These are phyloP conservation scores for Linaria vulgaris DNA, from an alignment of 257 asterid genomes.

Conservation along the genomic window DNA sequence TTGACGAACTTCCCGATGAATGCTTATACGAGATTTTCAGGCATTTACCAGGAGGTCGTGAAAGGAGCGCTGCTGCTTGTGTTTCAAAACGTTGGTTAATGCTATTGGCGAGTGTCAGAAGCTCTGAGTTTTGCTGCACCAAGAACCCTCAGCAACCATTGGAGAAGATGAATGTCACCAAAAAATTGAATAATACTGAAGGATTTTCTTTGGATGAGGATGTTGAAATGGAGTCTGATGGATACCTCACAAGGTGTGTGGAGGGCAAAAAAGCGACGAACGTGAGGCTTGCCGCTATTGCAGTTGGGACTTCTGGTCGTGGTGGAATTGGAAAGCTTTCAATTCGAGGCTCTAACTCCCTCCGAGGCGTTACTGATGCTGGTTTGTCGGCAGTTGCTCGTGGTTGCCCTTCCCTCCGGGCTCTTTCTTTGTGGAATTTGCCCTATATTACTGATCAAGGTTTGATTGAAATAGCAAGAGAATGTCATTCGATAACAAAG, in stretches of 20 bases:
- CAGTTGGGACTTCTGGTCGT: constrained; percentile 83
- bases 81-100: constrained; percentile 89
- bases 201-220: constrained; percentile 42
- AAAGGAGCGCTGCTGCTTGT: constrained; percentile 73
- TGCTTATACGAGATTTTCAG: constrained; percentile 87
- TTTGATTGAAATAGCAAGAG: constrained; percentile 70
- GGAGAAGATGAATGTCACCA: constrained; percentile 20
- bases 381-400: constrained; percentile 80
- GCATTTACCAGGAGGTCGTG: constrained; percentile 63
- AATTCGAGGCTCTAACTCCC: constrained; percentile 61
- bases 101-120: constrained; percentile 56
- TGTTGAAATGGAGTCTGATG: constrained; percentile 64
- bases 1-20: constrained; percentile 77
- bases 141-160: constrained; percentile 28
- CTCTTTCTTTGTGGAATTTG: constrained; percentile 77
- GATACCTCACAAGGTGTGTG: constrained; percentile 77
- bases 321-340: constrained; percentile 96
- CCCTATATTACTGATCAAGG: constrained; percentile 73
- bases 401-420: constrained; percentile 82
- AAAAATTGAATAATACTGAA: constrained; percentile 22
- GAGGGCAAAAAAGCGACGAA: constrained; percentile 96
- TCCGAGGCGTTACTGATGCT: constrained; percentile 55
- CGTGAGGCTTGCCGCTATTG: constrained; percentile 80
- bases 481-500: constrained; percentile 72
- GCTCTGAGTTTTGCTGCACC: constrained; percentile 50